Evolutionary conservation across 768 basidiomycete species (phyloP).

Genomic region (Leccinum subgranulosum): DNA sequence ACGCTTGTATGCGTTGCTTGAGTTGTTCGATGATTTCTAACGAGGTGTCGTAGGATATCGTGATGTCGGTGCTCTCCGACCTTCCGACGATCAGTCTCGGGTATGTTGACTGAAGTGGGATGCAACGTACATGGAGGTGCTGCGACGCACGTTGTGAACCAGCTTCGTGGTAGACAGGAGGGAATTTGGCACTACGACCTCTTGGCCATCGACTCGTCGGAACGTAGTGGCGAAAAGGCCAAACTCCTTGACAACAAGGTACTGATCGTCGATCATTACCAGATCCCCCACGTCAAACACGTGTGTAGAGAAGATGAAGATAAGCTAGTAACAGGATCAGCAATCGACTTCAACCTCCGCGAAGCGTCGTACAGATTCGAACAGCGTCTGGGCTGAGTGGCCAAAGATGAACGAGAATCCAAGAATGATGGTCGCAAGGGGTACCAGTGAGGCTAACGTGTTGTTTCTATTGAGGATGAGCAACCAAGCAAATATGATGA

Average conservation of each 20-base stretch:
- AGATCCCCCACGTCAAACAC: slow-evolving; percentile 84
- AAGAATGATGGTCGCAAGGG: slow-evolving; percentile 74
- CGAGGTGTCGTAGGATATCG: slow-evolving; percentile 66
- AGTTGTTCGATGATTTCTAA: slow-evolving; percentile 69
- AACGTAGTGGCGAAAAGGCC: slow-evolving; percentile 80
- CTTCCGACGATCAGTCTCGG: slow-evolving; percentile 21
- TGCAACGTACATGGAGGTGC: slow-evolving; percentile 61
- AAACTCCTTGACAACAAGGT: slow-evolving; percentile 61
- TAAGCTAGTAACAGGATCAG: slow-evolving; percentile 45
- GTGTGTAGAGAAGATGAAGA: slow-evolving; percentile 84
- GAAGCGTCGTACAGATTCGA: slow-evolving; percentile 58
- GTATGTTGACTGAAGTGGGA: background rate
- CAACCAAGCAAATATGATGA: slow-evolving; percentile 64
- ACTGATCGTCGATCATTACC: slow-evolving; percentile 66
- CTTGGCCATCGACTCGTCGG: slow-evolving; percentile 75
- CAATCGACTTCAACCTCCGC: background rate
- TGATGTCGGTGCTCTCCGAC: slow-evolving; percentile 69
- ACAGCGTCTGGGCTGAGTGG: slow-evolving; percentile 73
- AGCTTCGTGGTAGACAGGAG: slow-evolving; percentile 67
- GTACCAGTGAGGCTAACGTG: slow-evolving; percentile 70
- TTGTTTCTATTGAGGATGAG: slow-evolving; percentile 70
- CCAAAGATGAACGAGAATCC: slow-evolving; percentile 87
- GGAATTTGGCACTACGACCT: slow-evolving; percentile 76
- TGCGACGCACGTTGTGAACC: slow-evolving; percentile 75
- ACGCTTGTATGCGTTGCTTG: slow-evolving; percentile 52